Base-by-base conservation (phyloP, 345 rosid genomes). In the Acer campestre region DNA sequence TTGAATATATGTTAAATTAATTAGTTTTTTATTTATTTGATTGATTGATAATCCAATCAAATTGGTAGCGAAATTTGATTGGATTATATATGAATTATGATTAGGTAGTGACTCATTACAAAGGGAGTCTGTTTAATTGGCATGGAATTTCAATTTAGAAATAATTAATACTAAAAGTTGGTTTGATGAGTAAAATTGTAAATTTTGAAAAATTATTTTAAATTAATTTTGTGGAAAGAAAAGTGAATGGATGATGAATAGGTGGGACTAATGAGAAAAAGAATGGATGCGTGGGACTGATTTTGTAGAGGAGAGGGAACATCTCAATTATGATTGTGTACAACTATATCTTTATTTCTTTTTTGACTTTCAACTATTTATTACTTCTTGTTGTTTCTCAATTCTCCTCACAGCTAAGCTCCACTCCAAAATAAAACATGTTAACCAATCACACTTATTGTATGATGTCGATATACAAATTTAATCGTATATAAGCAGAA, bases 191-290 rank as follows among this genome's bases (percentile, higher is more conserved):
- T 29, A 29, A 29, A n/a, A n/a, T 31, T 9, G 31, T 29, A 29
- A 29, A 29, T 29, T 29, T 29, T 29, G 31, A 29, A 29, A 29
- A 29, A 29, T 2, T 29, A 29, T 29, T 29, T 29, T 29, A 38
- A 49, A 40, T 31, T 71, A 31, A 35, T 49, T 42, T 27, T 22
- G 29, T 29, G 61, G 13, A 18, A 27, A 58, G 20, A 74, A 74
- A 64, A 74, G 77, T n/a, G 9, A 55, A 56, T 5, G 20, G 44
- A 73, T 73, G 68, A 73, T 73, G 68, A 44, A 25, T 23, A 16
- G 7, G 58, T 61, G 68, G 76, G 64, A 62, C 58, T 23, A 42
- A 40, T 7, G 14, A 73, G 1, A 42, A 61, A 42, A 25, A 53
- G 1, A 53, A 53, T 3, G 7, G n/a, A 51, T 51, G 4, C 4